These are phyloP conservation scores for Phytophthora colocasiae DNA, from an alignment of 352 stramenopile species.

Conservation along the genomic window DNA sequence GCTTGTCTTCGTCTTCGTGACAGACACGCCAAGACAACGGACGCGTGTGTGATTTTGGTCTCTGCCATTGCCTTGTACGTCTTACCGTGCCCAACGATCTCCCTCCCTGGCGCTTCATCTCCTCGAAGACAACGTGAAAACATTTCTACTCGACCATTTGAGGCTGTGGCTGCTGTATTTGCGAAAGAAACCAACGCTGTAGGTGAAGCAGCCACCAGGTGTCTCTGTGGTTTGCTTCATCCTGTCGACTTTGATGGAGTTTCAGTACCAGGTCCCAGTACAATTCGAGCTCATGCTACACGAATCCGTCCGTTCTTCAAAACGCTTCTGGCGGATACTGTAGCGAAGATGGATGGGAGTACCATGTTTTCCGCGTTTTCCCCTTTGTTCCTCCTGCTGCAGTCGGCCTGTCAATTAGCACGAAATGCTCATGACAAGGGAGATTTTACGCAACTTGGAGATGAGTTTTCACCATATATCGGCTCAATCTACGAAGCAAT, in stretches of 20 bases:
- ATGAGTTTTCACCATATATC: conserved; percentile 48
- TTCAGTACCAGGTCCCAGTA: conserved; percentile 35
- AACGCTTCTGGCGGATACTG: conserved; percentile 39
- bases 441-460: conserved; percentile 29
- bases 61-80: conserved; percentile 60
- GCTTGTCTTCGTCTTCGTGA: conserved; percentile 59
- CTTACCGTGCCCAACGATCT: conserved; percentile 31
- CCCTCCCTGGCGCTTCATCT: conserved; percentile 5
- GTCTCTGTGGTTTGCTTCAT: conserved; percentile 51
- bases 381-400: conserved; percentile 54
- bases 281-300: conserved; percentile 38
- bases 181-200: conserved; percentile 51
- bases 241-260: conserved; percentile 66
- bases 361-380: conserved; percentile 53
- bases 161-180: conserved; percentile 46
- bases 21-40: conserved; percentile 59
- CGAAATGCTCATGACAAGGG: conserved; percentile 37
- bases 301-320: conserved; percentile 50
- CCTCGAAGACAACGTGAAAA: conserved; percentile 10
- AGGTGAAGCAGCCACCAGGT: conserved; percentile 56
- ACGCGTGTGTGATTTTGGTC: conserved; percentile 62
- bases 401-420: conserved; percentile 44
- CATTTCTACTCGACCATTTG: conserved; percentile 27
- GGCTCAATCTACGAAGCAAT: conserved; percentile 61
- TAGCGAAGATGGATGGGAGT: conserved; percentile 59